Base-by-base conservation (phyloP, 2,329 filamentous ascomycete genomes). In the Talaromyces sp. region DNA sequence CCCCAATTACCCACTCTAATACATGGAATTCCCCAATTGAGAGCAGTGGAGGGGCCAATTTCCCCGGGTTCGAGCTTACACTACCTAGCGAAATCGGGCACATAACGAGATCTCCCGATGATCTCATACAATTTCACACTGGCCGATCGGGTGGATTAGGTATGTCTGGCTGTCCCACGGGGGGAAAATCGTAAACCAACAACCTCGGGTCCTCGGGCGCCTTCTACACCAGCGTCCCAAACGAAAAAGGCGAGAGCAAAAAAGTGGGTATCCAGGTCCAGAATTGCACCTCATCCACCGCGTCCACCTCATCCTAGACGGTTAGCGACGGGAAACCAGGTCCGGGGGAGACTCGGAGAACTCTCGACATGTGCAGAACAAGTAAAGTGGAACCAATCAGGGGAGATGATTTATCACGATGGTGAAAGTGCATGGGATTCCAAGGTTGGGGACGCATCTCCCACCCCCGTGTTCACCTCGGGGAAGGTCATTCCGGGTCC, bases 291-390 rank as follows among this genome's bases (percentile, higher is more conserved):
- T 24, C 22, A 10, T 29, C 13, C 20, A n/a, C n/a, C n/a, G n/a
- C n/a, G n/a, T n/a, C n/a, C n/a, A n/a, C n/a, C n/a, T n/a, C n/a
- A n/a, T n/a, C n/a, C n/a, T n/a, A 7, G 24, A 50, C 61, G 61
- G 61, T 55, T 63, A 63, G 54, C 49, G 50, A 41, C 61, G 61
- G 61, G 52, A 51, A 61, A 60, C 48, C 40, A 48, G 52, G 47
- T 52, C 54, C 61, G 60, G 61, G 53, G 51, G 45, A 60, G 51
- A 56, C 54, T 64, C 60, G 60, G 61, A 58, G 58, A 64, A 63
- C 56, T 58, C 51, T 64, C 61, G 60, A 57, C 45, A 39, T 48
- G 19, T 49, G 43, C 37, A 47, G n/a, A n/a, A n/a, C n/a, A n/a
- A n/a, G n/a, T 16, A 24, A 6, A 19, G 33, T 41, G 29, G 41